phyloP scores from a whole-genome alignment of 2,329 filamentous ascomycete species.

The Alternaria consortialis region DNA sequence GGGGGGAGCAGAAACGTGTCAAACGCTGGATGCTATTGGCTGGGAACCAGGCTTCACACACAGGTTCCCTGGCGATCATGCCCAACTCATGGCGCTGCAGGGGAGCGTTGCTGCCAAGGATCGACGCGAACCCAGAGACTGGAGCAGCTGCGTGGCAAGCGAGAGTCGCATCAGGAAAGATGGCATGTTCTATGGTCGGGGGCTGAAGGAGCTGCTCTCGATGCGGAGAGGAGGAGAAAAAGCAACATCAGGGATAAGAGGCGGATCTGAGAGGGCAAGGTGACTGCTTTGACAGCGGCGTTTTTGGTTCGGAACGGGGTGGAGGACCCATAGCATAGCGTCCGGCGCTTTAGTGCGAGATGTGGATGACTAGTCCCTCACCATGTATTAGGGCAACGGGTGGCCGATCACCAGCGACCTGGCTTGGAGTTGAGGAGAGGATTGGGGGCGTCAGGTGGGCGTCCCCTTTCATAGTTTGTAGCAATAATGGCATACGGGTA shows the following conservation, averaged over 20 bases:
- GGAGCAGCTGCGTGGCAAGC: not conserved
- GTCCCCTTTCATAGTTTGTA: not conserved
- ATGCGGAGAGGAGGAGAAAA: slow-evolving; percentile 3
- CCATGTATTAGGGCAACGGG: slow-evolving; percentile 22
- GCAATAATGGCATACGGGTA: not conserved
- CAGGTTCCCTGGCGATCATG: slow-evolving; percentile 18
- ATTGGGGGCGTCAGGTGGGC: not conserved
- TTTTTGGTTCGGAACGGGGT: slow-evolving; percentile 18
- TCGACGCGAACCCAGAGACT: slow-evolving; percentile 10
- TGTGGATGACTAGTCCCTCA: slow-evolving; percentile 15
- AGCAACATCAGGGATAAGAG: slow-evolving; percentile 8
- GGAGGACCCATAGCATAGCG: slow-evolving; percentile 16
- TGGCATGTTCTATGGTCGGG: not conserved
- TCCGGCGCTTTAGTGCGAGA: slow-evolving; percentile 13
- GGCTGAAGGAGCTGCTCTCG: not conserved
- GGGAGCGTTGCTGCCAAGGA: slow-evolving; percentile 19
- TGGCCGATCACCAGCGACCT: slow-evolving; percentile 13
- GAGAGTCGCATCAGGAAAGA: not conserved
- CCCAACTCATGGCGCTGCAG: slow-evolving; percentile 18
- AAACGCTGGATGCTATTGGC: slow-evolving; percentile 15
- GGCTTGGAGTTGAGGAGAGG: not conserved
- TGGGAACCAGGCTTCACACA: slow-evolving; percentile 2
- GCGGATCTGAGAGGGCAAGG: slow-evolving; percentile 4
- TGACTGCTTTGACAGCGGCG: slow-evolving; percentile 20
- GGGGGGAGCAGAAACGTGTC: slow-evolving; percentile 21